A percentile compares a stretch with the other conserved stretches of the same genome.
phyloP scores from a whole-genome alignment of 2,329 filamentous ascomycete species.

The Penicillium decumbens region DNA sequence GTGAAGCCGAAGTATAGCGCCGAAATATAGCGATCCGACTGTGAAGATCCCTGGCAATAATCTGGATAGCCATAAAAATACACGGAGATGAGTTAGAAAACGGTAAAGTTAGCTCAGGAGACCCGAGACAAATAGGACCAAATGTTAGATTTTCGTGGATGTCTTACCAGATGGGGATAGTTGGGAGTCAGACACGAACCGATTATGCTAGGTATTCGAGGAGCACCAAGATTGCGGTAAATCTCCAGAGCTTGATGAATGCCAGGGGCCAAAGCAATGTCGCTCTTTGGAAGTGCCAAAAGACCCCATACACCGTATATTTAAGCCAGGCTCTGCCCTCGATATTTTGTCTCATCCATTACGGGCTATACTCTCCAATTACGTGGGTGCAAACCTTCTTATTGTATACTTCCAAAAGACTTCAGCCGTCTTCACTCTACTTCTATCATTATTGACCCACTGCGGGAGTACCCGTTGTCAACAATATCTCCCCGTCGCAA shows the following conservation, averaged over 20 bases:
- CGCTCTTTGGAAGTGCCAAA: not conserved
- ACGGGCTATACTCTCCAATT: not conserved
- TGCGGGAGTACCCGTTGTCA: not conserved
- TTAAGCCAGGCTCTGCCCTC: not conserved
- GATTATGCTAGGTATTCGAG: not conserved
- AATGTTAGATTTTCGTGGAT: not conserved
- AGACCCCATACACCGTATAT: not conserved
- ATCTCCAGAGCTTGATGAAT: not conserved
- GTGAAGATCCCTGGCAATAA: not conserved
- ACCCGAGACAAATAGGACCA: not conserved
- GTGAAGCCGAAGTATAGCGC: not conserved
- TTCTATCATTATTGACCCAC: not conserved
- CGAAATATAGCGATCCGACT: not conserved
- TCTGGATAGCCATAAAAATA: not conserved
- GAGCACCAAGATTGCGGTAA: not conserved
- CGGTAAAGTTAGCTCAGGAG: too few relatives aligned
- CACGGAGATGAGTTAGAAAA: not conserved
- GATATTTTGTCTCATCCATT: not conserved
- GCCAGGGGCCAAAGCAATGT: not conserved
- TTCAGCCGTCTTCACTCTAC: not conserved
- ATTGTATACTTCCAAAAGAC: not conserved
- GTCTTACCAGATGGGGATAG: not conserved
- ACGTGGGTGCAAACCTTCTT: not conserved
- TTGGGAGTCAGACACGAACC: not conserved
- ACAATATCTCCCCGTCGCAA: not conserved